These are phyloP conservation scores for Eleusine indica DNA, from an alignment of 176 grass and related monocot species.

Conservation along the genomic window DNA sequence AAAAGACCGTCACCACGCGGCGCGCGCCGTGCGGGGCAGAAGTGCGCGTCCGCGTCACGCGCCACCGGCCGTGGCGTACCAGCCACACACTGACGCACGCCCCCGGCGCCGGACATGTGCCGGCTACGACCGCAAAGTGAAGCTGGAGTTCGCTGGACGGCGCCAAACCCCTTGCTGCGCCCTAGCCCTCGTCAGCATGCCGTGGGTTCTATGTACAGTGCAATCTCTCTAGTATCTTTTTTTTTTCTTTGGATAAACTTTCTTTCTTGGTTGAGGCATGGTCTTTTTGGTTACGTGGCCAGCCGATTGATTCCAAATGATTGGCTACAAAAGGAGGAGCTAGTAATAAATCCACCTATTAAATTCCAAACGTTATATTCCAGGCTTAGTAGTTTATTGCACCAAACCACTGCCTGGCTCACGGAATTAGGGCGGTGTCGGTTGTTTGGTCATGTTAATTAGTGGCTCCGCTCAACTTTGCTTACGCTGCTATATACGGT, in stretches of 20 bases:
- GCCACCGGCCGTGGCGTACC: constrained; percentile 27
- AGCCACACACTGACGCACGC: constrained; percentile 25
- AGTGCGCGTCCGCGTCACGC: constrained; percentile 9
- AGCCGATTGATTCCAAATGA: constrained; percentile 12
- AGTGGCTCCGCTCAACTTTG: constrained; percentile 1
- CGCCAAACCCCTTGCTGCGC: not conserved
- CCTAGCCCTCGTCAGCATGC: constrained; percentile 1
- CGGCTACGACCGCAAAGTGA: not conserved
- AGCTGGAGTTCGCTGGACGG: constrained; percentile 3
- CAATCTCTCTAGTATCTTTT: too few relatives aligned
- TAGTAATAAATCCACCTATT: not conserved
- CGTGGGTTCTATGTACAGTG: too few relatives aligned
- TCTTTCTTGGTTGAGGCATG: not conserved
- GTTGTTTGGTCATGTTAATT: constrained; percentile 16
- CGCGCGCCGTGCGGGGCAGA: not conserved
- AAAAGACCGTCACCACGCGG: not conserved
- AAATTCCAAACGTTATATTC: too few relatives aligned
- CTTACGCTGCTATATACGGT: not conserved
- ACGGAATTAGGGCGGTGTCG: not conserved
- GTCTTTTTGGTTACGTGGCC: not conserved
- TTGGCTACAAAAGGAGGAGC: constrained; percentile 4
- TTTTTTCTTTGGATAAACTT: too few relatives aligned
- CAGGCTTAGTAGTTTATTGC: constrained; percentile 19
- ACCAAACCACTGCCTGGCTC: constrained; percentile 21
- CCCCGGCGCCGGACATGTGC: constrained; percentile 15